Conservation (phyloP, 768 basidiomycete genomes). For the Leccinum broughii region DNA sequence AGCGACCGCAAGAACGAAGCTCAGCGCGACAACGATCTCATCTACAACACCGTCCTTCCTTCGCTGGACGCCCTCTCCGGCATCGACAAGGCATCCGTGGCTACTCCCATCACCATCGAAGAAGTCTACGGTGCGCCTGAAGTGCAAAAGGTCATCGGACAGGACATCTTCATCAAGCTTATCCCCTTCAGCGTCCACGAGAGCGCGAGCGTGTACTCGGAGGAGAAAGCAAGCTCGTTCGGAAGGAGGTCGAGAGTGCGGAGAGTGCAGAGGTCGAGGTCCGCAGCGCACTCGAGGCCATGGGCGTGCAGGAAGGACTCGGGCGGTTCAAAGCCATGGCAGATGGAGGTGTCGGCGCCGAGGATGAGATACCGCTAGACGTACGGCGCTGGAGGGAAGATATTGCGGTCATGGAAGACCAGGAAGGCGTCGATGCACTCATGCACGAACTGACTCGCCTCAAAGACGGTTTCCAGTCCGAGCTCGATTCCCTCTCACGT, state of each 20-base stretch:
- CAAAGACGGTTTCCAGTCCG: slow-evolving; percentile 55
- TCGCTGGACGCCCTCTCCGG: slow-evolving; percentile 72
- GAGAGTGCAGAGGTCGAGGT: slow-evolving; percentile 83
- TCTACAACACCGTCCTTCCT: slow-evolving; percentile 91
- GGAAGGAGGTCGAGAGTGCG: slow-evolving; percentile 84
- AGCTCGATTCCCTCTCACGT: slow-evolving; percentile 59
- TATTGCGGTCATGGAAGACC: slow-evolving; percentile 65
- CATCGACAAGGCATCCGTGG: slow-evolving; percentile 82
- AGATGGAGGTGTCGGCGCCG: slow-evolving; percentile 60
- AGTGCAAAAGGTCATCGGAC: slow-evolving; percentile 92
- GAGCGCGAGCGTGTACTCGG: slow-evolving; percentile 93
- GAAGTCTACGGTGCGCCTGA: slow-evolving; percentile 90
- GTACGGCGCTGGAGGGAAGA: slow-evolving; percentile 76
- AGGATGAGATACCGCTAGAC: slow-evolving; percentile 68
- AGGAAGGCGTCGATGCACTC: slow-evolving; percentile 64
- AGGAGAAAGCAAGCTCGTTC: slow-evolving; percentile 97
- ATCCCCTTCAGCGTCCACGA: slow-evolving; percentile 95
- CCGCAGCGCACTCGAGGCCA: slow-evolving; percentile 73
- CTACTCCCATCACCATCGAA: slow-evolving; percentile 87
- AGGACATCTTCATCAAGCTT: slow-evolving; percentile 83
- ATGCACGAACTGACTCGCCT: slow-evolving; percentile 58
- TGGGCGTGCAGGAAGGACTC: slow-evolving; percentile 75
- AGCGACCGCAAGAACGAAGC: slow-evolving; percentile 75
- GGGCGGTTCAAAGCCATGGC: slow-evolving; percentile 69
- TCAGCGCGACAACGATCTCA: slow-evolving; percentile 90